Evolutionary conservation across 805 yeast species (phyloP), one percentile per base, ranked within the genome.

Genomic region (Wickerhamiella kazuoi): DNA sequence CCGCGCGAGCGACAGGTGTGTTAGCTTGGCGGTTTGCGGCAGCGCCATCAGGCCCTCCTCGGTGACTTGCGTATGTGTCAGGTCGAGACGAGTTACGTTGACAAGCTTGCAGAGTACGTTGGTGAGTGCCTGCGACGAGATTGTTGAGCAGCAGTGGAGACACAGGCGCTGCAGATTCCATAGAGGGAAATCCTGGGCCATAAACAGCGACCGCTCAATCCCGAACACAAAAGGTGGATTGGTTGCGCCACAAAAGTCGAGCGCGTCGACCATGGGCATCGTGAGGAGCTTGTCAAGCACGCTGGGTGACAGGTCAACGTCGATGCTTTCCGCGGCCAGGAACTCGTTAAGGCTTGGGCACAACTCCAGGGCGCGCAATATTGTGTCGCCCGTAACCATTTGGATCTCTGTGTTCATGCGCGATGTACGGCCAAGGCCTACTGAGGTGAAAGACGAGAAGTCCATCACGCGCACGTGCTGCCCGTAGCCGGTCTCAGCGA

Each of bases 331-430:
- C 46, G 79, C 72, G 2, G 83, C 90, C 41, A 83, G 61, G 54
- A 86, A 82, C 54, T 84, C 94, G 9, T 71, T 60, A 37, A 86
- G 59, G 46, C 78, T 75, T 0, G 82, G 79, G 33, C 61, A 75
- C 42, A 71, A 56, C 37, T 58, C 52, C 21, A 84, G 62, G 41
- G 82, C 80, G 18, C 71, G 63, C 35, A 70, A 56, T 19, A 84
- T 73, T 2, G 94, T 84, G 21, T 63, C 61, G 31, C 76, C 65
- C 0, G 94, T 84, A 31, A 84, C 82, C 80, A 81, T 80, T 57
- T 84, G 93, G 49, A 84, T 84, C 57, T 80, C 93, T 56, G 72
- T 76, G 59, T 80, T 86, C 94, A 84, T 84, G 48, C 77, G 69
- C 9, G 80, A 82, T 0, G 95, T 79, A 46, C 95, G 65, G 2